A percentile compares a stretch with the other conserved stretches of the same genome.
Evolutionary conservation across 495 filamentous ascomycete species (phyloP).

Genomic region (Tetracladium marchalianum): DNA sequence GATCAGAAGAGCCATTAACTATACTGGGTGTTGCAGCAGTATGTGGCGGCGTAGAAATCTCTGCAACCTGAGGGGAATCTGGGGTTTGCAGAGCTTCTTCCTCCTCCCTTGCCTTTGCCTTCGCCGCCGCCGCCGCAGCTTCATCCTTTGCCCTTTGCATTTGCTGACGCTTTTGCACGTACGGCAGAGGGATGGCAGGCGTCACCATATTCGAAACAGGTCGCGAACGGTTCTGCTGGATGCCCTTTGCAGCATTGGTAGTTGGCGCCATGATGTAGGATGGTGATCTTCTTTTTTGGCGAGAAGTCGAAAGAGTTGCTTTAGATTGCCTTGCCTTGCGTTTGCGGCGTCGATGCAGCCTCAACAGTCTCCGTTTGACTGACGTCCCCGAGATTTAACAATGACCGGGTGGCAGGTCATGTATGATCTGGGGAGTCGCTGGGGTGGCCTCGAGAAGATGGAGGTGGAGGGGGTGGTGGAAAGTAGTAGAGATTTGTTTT

Average conservation of each 20-base stretch:
- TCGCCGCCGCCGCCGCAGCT: conserved; percentile 11
- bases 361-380: not conserved
- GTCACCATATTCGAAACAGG: conserved; percentile 19
- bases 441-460: not conserved
- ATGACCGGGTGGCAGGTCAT: conserved; percentile 21
- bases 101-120: no score
- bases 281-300: not conserved
- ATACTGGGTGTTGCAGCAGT: conserved; percentile 3
- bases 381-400: conserved; percentile 26
- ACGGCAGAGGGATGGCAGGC: conserved; percentile 30
- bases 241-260: conserved; percentile 12
- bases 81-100: conserved; percentile 8
- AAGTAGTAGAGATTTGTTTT: not conserved
- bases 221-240: conserved; percentile 20
- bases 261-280: conserved; percentile 15
- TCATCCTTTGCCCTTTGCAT: conserved; percentile 1
- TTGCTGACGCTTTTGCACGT: conserved; percentile 25
- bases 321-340: no score
- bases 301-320: no score
- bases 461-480: no score
- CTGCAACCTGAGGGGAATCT: conserved; percentile 9
- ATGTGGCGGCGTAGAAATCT: conserved; percentile 2
- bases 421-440: conserved; percentile 24
- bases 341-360: no score
- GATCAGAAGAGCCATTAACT: conserved; percentile 11